A percentile compares a stretch with the other conserved stretches of the same genome.
Conservation (phyloP, 768 basidiomycete species). For the Chalciporus sphaerocephalus region DNA sequence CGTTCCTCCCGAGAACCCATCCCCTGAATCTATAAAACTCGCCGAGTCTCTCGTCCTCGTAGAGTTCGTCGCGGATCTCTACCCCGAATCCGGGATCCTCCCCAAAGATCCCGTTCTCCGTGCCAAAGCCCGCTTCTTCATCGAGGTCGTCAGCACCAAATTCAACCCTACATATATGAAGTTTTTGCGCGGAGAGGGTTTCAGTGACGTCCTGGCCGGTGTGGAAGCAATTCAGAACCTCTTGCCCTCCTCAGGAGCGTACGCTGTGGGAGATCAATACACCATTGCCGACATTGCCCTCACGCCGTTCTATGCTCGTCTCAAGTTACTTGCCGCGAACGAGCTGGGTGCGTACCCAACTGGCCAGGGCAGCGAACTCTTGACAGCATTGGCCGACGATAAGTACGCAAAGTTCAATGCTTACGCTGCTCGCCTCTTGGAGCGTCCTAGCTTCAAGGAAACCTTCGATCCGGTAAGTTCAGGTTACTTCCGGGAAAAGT, state of each 20-base stretch:
- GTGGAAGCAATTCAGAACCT: conserved; percentile 49
- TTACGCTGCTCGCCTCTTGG: conserved; percentile 46
- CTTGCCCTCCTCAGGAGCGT: conserved; percentile 41
- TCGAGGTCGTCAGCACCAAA: conserved; percentile 49
- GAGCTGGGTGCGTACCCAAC: conserved; percentile 49
- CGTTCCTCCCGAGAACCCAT: conserved; percentile 51
- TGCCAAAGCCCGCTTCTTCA: conserved; percentile 60
- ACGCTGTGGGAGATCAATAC: conserved; percentile 29
- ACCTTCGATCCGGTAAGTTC: conserved; percentile 54
- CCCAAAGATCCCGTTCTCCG: conserved; percentile 53
- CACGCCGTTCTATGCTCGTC: conserved; percentile 56
- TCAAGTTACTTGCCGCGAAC: conserved; percentile 41
- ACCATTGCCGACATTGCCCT: conserved; percentile 63
- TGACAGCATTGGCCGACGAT: conserved; percentile 35
- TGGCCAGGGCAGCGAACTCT: conserved; percentile 45
- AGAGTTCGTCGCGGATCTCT: conserved; percentile 63
- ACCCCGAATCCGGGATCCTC: conserved; percentile 43
- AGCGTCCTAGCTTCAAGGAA: conserved; percentile 48
- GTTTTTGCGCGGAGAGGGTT: conserved; percentile 39
- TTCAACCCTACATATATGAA: conserved; percentile 38
- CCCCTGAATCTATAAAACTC: conserved; percentile 56
- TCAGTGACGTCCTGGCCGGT: conserved; percentile 38
- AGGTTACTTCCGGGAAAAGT: not conserved
- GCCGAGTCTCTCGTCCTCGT: conserved; percentile 63
- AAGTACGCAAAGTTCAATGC: conserved; percentile 49